Evolutionary conservation across 345 rosid species (phyloP), one percentile per base, ranked within the genome.

Genomic region (Boechera retrofracta): DNA sequence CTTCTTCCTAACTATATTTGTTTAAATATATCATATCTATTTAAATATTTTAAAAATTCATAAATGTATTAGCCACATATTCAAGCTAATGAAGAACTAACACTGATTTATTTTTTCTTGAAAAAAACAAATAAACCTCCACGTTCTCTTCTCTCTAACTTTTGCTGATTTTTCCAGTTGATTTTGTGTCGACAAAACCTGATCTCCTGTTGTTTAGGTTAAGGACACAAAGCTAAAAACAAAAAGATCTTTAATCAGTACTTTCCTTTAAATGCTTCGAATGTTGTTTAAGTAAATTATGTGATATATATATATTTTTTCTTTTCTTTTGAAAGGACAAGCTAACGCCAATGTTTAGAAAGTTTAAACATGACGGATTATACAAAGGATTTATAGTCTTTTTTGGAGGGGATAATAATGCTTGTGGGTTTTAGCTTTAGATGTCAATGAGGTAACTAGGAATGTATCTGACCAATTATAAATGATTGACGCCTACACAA

Each of bases 131-230:
- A 28, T 28, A 7, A 64, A 53, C 12, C 39, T 54, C 32, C 48
- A 52, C 42, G 6, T 36, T 44, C 67, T 49, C 51, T 36, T 48
- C 51, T 47, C 66, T 74, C 39, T 47, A 67, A 5, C 45, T 75
- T 67, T 26, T 36, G 51, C 38, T 67, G 38, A 53, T 49, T 48
- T 41, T 41, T 16, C 8, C 64, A 28, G 58, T 48, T 58, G 69
- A 76, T 69, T 76, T 21, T n/a, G 57, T 60, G 74, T 52, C 48
- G 80, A 42, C 74, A 54, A 54, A 52, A 42, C n/a, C 32, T 42
- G 70, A 76, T 76, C 48, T 76, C 56, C 32, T 61, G 75, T 69
- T 59, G 70, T 53, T 53, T 42, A 61, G 75, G 70, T 69, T 53
- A 69, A 58, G 70, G 58, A 76, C 64, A 76, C 64, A 76, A 51